Conservation (phyloP, 345 rosid species). For the Melaleuca quinquenervia region DNA sequence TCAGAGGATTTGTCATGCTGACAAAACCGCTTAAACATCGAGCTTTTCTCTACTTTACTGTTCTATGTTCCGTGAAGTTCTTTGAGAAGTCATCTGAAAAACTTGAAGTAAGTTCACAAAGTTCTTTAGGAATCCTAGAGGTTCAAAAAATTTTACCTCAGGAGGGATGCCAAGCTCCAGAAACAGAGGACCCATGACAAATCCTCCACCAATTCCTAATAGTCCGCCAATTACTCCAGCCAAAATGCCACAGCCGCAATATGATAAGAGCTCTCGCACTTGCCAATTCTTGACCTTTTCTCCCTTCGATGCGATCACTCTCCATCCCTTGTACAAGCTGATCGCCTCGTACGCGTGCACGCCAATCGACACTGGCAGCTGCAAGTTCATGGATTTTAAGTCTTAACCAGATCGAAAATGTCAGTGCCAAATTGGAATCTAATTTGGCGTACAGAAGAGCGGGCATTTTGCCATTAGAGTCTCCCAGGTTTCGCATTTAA, state of each 20-base stretch:
- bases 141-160: slow-evolving; percentile 2
- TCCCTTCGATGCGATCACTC: slow-evolving; percentile 21
- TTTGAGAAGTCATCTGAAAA: neutral
- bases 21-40: accelerated
- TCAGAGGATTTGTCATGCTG: neutral
- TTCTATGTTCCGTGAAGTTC: neutral
- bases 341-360: slow-evolving; percentile 15
- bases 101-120: neutral
- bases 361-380: slow-evolving; percentile 12
- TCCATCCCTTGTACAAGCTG: slow-evolving; percentile 17
- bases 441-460: neutral
- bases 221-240: slow-evolving; percentile 27
- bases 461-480: neutral
- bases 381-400: neutral
- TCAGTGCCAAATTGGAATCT: neutral
- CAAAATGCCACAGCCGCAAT: slow-evolving; percentile 9
- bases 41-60: neutral
- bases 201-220: slow-evolving; percentile 38
- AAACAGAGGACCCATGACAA: slow-evolving; percentile 26
- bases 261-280: neutral
- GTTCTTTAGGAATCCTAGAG: neutral
- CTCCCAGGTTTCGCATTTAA: neutral
- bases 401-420: neutral
- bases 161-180: slow-evolving; percentile 35
- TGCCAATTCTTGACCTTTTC: slow-evolving; percentile 7